phyloP scores from a whole-genome alignment of 2,329 filamentous ascomycete species.

The Teratosphaeria nubilosa region DNA sequence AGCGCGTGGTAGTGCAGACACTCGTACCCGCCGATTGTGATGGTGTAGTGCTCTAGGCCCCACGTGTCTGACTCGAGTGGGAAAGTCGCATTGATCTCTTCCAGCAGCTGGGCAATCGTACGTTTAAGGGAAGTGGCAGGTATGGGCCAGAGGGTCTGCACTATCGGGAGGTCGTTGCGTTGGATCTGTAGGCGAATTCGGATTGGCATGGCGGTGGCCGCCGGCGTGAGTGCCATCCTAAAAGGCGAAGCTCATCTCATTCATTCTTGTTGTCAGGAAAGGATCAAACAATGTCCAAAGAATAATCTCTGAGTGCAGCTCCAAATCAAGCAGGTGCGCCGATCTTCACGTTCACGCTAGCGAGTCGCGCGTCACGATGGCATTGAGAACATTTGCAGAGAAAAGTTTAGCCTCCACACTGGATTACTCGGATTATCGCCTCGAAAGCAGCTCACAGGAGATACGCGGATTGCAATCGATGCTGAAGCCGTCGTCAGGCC shows the following conservation, averaged over 20 bases:
- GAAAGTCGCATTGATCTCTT: constrained; percentile 67
- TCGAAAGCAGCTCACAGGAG: too few species aligned
- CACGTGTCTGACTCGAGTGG: constrained; percentile 73
- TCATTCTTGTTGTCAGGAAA: neutral
- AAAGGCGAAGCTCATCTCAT: neutral
- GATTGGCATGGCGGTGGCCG: constrained; percentile 29
- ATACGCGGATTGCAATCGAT: too few species aligned
- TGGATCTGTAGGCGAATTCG: constrained; percentile 65
- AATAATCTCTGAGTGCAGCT: neutral
- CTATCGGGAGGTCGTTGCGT: constrained; percentile 62
- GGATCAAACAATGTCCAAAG: neutral
- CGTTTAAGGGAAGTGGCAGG: constrained; percentile 24
- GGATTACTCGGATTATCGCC: too few species aligned
- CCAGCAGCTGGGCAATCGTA: constrained; percentile 67
- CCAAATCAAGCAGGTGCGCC: neutral
- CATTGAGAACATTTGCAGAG: neutral
- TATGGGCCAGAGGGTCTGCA: constrained; percentile 62
- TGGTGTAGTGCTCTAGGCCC: constrained; percentile 82
- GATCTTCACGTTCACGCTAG: neutral
- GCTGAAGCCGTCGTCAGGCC: too few species aligned
- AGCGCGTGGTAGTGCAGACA: constrained; percentile 77
- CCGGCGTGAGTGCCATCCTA: neutral
- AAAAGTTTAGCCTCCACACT: neutral
- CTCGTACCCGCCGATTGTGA: constrained; percentile 71
- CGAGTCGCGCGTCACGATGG: neutral